Percentiles rank a stretch among this genome's conserved stretches.
These are phyloP conservation scores for Vanrija sp. DNA, from an alignment of 1,284 basidiomycete species.

Conservation along the genomic window DNA sequence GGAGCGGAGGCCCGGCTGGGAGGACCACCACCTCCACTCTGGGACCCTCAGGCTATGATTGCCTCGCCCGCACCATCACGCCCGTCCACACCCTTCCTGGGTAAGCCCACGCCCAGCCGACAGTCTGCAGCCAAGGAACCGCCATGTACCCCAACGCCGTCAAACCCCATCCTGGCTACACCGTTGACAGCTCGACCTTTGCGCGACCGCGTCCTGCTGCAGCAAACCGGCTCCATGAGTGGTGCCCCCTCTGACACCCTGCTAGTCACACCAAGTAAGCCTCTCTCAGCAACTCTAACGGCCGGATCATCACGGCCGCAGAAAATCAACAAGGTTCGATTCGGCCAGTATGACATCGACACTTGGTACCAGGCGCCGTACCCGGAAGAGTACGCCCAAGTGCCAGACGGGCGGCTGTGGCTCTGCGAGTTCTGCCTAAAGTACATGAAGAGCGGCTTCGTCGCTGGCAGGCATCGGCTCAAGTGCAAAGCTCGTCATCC, in stretches of 20 bases:
- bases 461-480: constrained; percentile 79
- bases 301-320: constrained; percentile 17
- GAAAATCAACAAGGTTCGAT: constrained; percentile 77
- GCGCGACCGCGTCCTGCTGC: constrained; percentile 37
- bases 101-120: constrained; percentile 1
- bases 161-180: not conserved
- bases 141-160: constrained; percentile 3
- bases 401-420: constrained; percentile 91
- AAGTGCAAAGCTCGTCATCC: constrained; percentile 95
- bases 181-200: constrained; percentile 28
- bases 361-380: constrained; percentile 99
- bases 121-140: not conserved
- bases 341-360: constrained; percentile 91
- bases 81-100: constrained; percentile 17
- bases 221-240: constrained; percentile 24
- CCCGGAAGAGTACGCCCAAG: constrained; percentile 92
- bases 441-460: constrained; percentile 95
- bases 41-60: constrained; percentile 21
- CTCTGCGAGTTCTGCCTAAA: constrained; percentile 98
- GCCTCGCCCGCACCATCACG: constrained; percentile 9
- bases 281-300: constrained; percentile 1
- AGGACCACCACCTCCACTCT: constrained; percentile 29
- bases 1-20: constrained; percentile 60
- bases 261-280: not conserved
- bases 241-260: not conserved